Conservation (phyloP, 2,329 filamentous ascomycete species). For the Rutstroemia sp. region DNA sequence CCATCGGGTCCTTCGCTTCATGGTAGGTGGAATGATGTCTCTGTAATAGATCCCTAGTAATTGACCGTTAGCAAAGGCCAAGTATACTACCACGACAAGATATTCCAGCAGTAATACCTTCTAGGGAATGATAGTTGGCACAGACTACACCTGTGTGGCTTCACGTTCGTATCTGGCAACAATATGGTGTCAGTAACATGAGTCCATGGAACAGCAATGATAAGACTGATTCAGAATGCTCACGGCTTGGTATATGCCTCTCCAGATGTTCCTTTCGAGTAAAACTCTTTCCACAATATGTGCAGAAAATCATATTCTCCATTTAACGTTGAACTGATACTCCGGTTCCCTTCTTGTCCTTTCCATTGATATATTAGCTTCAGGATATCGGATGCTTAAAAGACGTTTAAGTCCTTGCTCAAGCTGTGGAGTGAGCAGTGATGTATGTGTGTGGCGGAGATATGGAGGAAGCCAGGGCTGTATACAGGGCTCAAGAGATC, state of each 20-base stretch:
- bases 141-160: slow-evolving; percentile 42
- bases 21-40: slow-evolving; percentile 46
- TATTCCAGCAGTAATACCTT: slow-evolving; percentile 31
- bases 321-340: neutral
- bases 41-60: slow-evolving; percentile 39
- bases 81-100: neutral
- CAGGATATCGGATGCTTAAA: neutral
- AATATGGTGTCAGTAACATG: neutral
- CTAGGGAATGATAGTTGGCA: slow-evolving; percentile 44
- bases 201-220: neutral
- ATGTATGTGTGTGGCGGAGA: neutral
- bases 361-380: slow-evolving; percentile 5
- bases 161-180: slow-evolving; percentile 45
- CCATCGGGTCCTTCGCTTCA: slow-evolving; percentile 40
- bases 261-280: slow-evolving; percentile 51
- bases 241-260: slow-evolving; percentile 46
- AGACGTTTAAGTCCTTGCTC: neutral
- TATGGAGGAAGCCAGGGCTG: neutral
- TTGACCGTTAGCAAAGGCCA: slow-evolving; percentile 16
- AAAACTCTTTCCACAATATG: slow-evolving; percentile 48
- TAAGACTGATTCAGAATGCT: slow-evolving; percentile 21
- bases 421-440: neutral
- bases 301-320: slow-evolving; percentile 39
- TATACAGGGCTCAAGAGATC: slow-evolving; percentile 1
- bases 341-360: neutral